phyloP scores from a whole-genome alignment of 352 stramenopile genomes.

The Albugo laibachii region DNA sequence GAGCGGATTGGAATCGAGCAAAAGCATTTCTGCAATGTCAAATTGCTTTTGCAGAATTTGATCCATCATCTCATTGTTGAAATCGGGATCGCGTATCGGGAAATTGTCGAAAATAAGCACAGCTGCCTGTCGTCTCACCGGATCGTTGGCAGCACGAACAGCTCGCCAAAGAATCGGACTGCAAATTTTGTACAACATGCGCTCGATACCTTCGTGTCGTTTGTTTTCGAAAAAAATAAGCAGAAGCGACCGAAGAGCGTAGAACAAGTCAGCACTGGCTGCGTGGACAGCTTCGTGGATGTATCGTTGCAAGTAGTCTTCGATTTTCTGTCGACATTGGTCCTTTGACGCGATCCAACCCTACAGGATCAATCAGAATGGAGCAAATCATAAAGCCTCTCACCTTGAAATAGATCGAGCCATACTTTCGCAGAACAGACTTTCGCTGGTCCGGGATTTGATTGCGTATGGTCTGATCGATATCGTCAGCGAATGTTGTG shows the following conservation, averaged over 20 bases:
- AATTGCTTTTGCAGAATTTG: conserved; percentile 65
- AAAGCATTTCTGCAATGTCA: conserved; percentile 54
- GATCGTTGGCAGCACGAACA: conserved; percentile 67
- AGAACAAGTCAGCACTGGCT: conserved; percentile 40
- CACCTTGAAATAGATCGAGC: conserved; percentile 69
- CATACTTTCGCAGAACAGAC: conserved; percentile 64
- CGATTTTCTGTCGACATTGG: conserved; percentile 36
- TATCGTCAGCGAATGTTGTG: conserved; percentile 60
- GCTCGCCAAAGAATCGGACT: conserved; percentile 71
- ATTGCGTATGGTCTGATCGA: conserved; percentile 78
- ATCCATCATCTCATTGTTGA: conserved; percentile 61
- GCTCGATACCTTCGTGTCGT: conserved; percentile 47
- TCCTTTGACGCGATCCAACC: conserved; percentile 46
- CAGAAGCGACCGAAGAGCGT: conserved; percentile 35
- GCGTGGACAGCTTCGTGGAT: conserved; percentile 54
- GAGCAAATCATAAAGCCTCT: conserved; percentile 1
- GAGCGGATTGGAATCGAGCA: conserved; percentile 50
- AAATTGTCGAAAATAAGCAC: conserved; percentile 76
- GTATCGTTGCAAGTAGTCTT: conserved; percentile 67
- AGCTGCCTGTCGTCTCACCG: conserved; percentile 56
- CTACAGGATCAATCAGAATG: conserved; percentile 3
- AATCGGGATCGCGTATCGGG: conserved; percentile 47
- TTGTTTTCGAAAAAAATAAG: conserved; percentile 80
- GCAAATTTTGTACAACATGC: conserved; percentile 70
- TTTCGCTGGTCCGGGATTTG: conserved; percentile 68